Conservation (phyloP, 805 yeast species). For the Starmerella cellae region DNA sequence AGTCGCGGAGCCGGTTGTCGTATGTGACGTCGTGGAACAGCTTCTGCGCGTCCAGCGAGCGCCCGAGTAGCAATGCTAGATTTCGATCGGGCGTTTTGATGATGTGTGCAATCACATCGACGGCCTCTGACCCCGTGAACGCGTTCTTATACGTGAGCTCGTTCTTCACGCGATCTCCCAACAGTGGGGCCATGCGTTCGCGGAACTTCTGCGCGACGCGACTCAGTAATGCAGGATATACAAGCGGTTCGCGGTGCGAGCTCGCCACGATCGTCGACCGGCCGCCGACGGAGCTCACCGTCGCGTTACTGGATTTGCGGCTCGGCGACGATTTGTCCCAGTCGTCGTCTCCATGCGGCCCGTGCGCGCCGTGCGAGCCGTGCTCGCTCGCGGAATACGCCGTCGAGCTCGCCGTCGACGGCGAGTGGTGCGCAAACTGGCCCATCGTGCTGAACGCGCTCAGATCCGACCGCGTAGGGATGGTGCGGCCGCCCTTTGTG, state of each 20-base stretch:
- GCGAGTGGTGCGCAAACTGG: background rate
- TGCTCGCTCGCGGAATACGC: background rate
- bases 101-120: constrained; percentile 73
- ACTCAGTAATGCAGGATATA: constrained; percentile 82
- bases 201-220: constrained; percentile 69
- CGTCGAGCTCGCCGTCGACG: background rate
- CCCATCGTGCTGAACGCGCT: constrained; percentile 13
- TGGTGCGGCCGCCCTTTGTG: constrained; percentile 24
- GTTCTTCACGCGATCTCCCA: constrained; percentile 74
- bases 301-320: constrained; percentile 20
- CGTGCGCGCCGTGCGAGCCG: background rate
- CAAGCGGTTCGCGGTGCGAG: constrained; percentile 45
- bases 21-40: constrained; percentile 91
- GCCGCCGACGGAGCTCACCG: constrained; percentile 18
- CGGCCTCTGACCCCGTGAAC: constrained; percentile 88
- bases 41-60: constrained; percentile 88
- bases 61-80: constrained; percentile 73
- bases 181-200: constrained; percentile 39
- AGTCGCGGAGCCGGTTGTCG: constrained; percentile 83
- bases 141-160: constrained; percentile 86
- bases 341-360: constrained; percentile 1
- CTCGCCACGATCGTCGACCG: constrained; percentile 37
- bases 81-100: constrained; percentile 85
- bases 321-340: constrained; percentile 8
- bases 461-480: constrained; percentile 19